A percentile compares a stretch with the other conserved stretches of the same genome.
Evolutionary conservation across 345 rosid species (phyloP).

Genomic region (Trapa bicornis): DNA sequence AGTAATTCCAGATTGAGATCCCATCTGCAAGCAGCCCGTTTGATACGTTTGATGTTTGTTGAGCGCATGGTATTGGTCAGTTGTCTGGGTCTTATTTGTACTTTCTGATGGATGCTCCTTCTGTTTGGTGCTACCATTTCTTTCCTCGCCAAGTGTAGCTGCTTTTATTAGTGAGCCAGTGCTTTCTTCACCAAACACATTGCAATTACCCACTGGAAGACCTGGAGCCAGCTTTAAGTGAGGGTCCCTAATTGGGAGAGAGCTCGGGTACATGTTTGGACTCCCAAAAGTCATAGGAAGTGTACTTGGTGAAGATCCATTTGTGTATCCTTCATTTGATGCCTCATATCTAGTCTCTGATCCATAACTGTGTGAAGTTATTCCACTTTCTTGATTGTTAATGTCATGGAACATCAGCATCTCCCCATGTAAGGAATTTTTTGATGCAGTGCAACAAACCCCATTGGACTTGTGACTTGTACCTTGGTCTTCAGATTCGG

Average conservation of each 20-base stretch:
- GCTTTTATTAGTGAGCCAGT: slow-evolving; percentile 33
- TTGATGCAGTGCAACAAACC: slow-evolving; percentile 18
- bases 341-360: slow-evolving; percentile 16
- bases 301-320: slow-evolving; percentile 21
- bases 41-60: slow-evolving; percentile 16
- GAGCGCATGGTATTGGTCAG: slow-evolving; percentile 9
- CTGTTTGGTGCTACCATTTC: slow-evolving; percentile 13
- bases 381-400: slow-evolving; percentile 18
- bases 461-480: slow-evolving; percentile 22
- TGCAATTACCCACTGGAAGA: slow-evolving; percentile 22
- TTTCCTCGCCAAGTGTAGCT: slow-evolving; percentile 19
- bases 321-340: slow-evolving; percentile 19
- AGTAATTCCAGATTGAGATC: slow-evolving; percentile 8
- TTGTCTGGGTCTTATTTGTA: slow-evolving; percentile 8
- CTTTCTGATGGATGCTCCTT: slow-evolving; percentile 15
- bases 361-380: slow-evolving; percentile 6
- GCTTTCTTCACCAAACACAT: slow-evolving; percentile 29
- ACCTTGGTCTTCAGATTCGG: slow-evolving; percentile 9
- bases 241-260: slow-evolving; percentile 19
- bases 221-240: slow-evolving; percentile 16
- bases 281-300: slow-evolving; percentile 19
- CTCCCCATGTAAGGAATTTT: slow-evolving; percentile 19
- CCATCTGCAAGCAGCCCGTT: slow-evolving; percentile 14
- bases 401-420: slow-evolving; percentile 31
- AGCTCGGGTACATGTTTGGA: slow-evolving; percentile 14